Percentiles rank a stretch among this genome's conserved stretches.
These are phyloP conservation scores for Ashbya aceris DNA, from an alignment of 1,139 yeast species.

Conservation along the genomic window DNA sequence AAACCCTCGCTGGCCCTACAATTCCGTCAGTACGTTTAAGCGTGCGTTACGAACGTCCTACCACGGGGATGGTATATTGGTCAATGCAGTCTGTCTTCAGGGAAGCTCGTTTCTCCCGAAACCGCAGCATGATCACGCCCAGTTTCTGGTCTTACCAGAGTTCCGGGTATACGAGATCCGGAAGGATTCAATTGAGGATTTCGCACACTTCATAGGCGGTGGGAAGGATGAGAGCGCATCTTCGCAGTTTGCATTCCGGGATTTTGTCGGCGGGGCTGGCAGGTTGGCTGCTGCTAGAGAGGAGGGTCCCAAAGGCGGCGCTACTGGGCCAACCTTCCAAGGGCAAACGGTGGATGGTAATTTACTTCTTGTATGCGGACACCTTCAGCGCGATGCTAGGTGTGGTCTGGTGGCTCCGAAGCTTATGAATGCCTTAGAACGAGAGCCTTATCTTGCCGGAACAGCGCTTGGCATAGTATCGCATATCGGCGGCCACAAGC, in stretches of 20 bases:
- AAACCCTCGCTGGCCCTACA: slow-evolving; percentile 15
- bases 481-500: slow-evolving; percentile 26
- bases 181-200: slow-evolving; percentile 9
- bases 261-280: neutral
- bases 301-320: slow-evolving; percentile 1
- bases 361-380: slow-evolving; percentile 21
- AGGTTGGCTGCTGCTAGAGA: neutral
- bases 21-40: slow-evolving; percentile 13
- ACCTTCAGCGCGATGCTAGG: slow-evolving; percentile 20
- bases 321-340: slow-evolving; percentile 5
- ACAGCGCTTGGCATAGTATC: slow-evolving; percentile 16
- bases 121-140: slow-evolving; percentile 6
- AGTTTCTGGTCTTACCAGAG: slow-evolving; percentile 18
- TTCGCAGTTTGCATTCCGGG: slow-evolving; percentile 2
- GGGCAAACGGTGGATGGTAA: slow-evolving; percentile 7
- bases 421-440: slow-evolving; percentile 2
- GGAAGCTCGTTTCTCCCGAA: slow-evolving; percentile 6
- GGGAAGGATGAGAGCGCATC: slow-evolving; percentile 12
- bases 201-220: slow-evolving; percentile 15
- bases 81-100: slow-evolving; percentile 16
- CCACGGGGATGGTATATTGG: slow-evolving; percentile 13
- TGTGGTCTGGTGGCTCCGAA: slow-evolving; percentile 20
- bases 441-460: slow-evolving; percentile 4
- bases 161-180: slow-evolving; percentile 15
- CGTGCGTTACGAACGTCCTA: slow-evolving; percentile 8